Evolutionary conservation across 805 yeast species (phyloP), one percentile per base, ranked within the genome.

Genomic region (Teunomyces aglyptinius): DNA sequence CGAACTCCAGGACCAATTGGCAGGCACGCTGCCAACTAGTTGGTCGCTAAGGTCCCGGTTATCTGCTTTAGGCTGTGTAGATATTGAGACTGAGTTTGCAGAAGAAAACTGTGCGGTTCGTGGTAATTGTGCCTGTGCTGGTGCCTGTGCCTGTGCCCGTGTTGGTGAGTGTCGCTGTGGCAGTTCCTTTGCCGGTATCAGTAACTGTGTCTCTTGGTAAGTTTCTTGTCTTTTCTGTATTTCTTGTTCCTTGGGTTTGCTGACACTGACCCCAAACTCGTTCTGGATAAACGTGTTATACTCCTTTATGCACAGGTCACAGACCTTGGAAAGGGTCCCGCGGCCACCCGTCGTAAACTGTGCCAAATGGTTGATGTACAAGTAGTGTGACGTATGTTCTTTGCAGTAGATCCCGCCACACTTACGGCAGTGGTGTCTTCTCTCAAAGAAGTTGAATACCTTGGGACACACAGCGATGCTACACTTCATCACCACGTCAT

Each of bases 351-450:
- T 80, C 55, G 82, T 76, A 52, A 82, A 82, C 52, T 80, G 81
- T 29, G 94, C 81, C 65, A 78, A 62, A 57, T 76, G 69, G 60
- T 82, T 71, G 59, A 80, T 71, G 66, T 82, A 73, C 51, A 80
- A 61, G 68, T 70, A 70, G 56, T 81, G 83, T 6, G 77, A 68
- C 3, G 83, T 75, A 63, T 88, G 91, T 49, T 77, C 81, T 28
- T 81, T 80, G 63, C 96, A 87, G 58, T 80, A 87, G 16, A 87
- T 79, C 34, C 86, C 89, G 31, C 96, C 96, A 64, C 96, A 87
- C 60, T 84, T 83, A 45, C 96, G 78, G 61, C 96, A 87, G 68
- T 87, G 96, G 60, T 87, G 96, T 52, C 83, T 76, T 56, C 91
- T 78, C 62, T 78, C 96, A 71, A 82, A 85, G 56, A 83, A 83